Conservation (phyloP, 257 asterid genomes). For the Solanum bulbocastanum region DNA sequence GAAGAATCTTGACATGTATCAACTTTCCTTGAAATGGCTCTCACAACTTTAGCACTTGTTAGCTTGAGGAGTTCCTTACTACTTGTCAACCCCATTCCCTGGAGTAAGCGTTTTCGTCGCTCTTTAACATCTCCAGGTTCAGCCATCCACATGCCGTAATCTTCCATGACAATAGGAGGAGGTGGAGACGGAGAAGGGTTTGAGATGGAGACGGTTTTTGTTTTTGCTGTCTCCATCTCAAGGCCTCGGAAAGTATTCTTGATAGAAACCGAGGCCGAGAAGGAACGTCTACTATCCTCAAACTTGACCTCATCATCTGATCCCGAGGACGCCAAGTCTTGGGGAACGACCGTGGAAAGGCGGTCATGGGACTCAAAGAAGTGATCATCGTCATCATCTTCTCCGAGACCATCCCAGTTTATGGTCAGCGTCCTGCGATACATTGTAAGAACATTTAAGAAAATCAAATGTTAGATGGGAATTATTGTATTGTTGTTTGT, state of each 20-base stretch:
- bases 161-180: slow-evolving; percentile 16
- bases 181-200: not conserved
- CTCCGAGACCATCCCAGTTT: slow-evolving; percentile 71
- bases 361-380: slow-evolving; percentile 61
- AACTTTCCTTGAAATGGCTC: slow-evolving; percentile 10
- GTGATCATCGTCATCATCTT: slow-evolving; percentile 61
- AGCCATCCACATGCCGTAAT: slow-evolving; percentile 81
- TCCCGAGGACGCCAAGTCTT: slow-evolving; percentile 35
- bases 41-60: not conserved
- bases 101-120: slow-evolving; percentile 13
- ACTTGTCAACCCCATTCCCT: slow-evolving; percentile 17
- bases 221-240: not conserved
- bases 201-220: not conserved
- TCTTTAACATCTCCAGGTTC: slow-evolving; percentile 26
- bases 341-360: slow-evolving; percentile 46
- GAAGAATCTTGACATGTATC: not conserved
- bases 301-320: slow-evolving; percentile 49
- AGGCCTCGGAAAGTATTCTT: slow-evolving; percentile 5
- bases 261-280: slow-evolving; percentile 33
- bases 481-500: not conserved
- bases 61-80: slow-evolving; percentile 4
- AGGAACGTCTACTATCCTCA: slow-evolving; percentile 61
- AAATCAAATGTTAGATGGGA: not conserved
- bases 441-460: slow-evolving; percentile 33
- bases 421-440: slow-evolving; percentile 68